Evolutionary conservation across 2,329 filamentous ascomycete genomes (phyloP).

Genomic region (Xylariaceae sp.): DNA sequence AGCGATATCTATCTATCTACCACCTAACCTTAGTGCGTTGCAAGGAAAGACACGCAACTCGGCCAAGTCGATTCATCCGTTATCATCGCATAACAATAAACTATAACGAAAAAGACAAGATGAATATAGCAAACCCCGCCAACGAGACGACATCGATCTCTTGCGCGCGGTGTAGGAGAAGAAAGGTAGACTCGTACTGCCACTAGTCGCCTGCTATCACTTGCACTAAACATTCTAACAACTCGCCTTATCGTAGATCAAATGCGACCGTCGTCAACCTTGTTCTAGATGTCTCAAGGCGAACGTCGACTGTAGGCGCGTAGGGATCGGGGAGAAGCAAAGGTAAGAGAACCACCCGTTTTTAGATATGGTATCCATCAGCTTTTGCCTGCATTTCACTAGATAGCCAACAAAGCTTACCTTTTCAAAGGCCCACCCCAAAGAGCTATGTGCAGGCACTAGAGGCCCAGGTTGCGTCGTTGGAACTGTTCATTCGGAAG

Average conservation of each 20-base stretch:
- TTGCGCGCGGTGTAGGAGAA: constrained; percentile 17
- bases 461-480: constrained; percentile 41
- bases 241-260: constrained; percentile 10
- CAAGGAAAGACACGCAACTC: background rate
- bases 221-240: constrained; percentile 2
- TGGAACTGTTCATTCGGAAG: constrained; percentile 41
- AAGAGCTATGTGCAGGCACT: constrained; percentile 44
- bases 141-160: constrained; percentile 15
- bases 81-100: background rate
- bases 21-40: background rate
- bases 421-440: constrained; percentile 36
- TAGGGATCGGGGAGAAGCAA: constrained; percentile 19
- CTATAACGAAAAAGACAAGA: background rate
- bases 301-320: constrained; percentile 16
- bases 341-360: constrained; percentile 12
- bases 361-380: background rate
- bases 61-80: constrained; percentile 2
- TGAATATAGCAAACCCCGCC: constrained; percentile 4
- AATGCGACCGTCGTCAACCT: constrained; percentile 19
- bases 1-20: no score
- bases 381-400: background rate
- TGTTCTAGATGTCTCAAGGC: constrained; percentile 15
- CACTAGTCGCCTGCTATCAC: background rate
- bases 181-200: constrained; percentile 12
- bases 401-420: background rate